A percentile compares a stretch with the other conserved stretches of the same genome.
These are phyloP conservation scores for Brassica balearica DNA, from an alignment of 441 rosid species.

Conservation along the genomic window DNA sequence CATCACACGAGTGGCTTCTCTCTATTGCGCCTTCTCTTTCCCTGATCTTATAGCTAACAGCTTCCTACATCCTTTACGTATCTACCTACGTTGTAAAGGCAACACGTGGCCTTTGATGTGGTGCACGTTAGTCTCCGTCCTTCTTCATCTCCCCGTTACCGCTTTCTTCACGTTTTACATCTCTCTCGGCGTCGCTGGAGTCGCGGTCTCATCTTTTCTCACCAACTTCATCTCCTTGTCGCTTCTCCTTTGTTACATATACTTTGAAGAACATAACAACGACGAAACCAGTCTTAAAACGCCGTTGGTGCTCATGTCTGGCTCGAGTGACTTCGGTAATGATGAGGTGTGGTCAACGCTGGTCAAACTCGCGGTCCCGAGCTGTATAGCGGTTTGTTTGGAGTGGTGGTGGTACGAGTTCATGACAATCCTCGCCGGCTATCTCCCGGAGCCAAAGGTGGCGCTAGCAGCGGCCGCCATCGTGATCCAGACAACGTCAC, in stretches of 20 bases:
- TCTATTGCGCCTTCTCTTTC: slow-evolving; percentile 65
- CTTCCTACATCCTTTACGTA: slow-evolving; percentile 76
- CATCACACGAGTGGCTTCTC: slow-evolving; percentile 68
- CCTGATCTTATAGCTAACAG: slow-evolving; percentile 85
- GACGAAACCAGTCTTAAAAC: slow-evolving; percentile 26
- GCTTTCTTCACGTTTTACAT: slow-evolving; percentile 58
- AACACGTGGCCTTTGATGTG: slow-evolving; percentile 90
- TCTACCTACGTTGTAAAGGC: slow-evolving; percentile 82
- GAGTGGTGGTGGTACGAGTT: slow-evolving; percentile 99
- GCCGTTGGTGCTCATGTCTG: slow-evolving; percentile 22
- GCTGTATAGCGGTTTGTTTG: slow-evolving; percentile 80
- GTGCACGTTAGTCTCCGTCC: slow-evolving; percentile 61
- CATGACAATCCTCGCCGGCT: slow-evolving; percentile 84
- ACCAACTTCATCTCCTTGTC: slow-evolving; percentile 66
- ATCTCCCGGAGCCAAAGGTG: slow-evolving; percentile 57
- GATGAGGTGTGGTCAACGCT: slow-evolving; percentile 65
- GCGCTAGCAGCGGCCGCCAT: slow-evolving; percentile 76
- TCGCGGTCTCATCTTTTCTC: slow-evolving; percentile 69
- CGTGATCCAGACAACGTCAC: slow-evolving; percentile 82
- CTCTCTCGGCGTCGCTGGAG: slow-evolving; percentile 67
- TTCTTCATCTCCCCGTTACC: slow-evolving; percentile 67
- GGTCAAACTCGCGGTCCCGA: slow-evolving; percentile 68
- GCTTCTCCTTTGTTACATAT: slow-evolving; percentile 61
- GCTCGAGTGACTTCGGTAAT: neutral
- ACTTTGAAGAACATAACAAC: slow-evolving; percentile 21